Base-by-base conservation (phyloP, 345 rosid genomes). In the Aurinia saxatilis region DNA sequence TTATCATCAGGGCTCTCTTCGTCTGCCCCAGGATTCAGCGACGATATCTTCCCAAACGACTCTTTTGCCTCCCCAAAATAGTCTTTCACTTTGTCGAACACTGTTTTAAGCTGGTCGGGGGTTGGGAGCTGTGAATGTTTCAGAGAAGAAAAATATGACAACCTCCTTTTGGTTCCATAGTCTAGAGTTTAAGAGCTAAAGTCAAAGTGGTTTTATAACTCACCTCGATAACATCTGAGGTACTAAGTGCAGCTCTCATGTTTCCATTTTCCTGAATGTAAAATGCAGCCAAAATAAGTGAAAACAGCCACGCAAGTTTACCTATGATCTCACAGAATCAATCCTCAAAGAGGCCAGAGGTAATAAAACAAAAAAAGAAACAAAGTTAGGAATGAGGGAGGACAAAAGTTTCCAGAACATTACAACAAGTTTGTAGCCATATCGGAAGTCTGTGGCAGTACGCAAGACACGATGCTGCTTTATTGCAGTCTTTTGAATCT, bases 381-480 rank as follows among this genome's bases (percentile, higher is more conserved):
- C 21, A 60, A 25, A 13, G 54, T 48, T 11, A n/a, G 7, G 48
- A 57, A 27, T 23, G 44, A 40, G 21, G 18, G 14, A 38, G 16
- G 34, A 35, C 11, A 30, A 21, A 37, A 46, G 64, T 27, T 68
- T 65, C 10, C 13, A 36, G 55, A 57, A 63, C 73, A 74, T 83
- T 89, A 89, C 96, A 66, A 92, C 91, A 65, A 89, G 89, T 77
- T 89, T 92, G 88, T 92, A 89, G 72, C 98, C 98, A 65, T 85
- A 89, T 89, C 88, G 82, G 81, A 92, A 92, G 50, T 89, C 90
- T 2, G 85, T 76, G 15, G 97, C 83, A 1, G 81, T 50, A 34
- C 79, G 84, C 70, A 92, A 67, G 10, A 76, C 81, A 35, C 93
- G 95, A 67, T 75, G 72, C 73, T 89, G 96, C 75, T 78, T 87